A percentile compares a stretch with the other conserved stretches of the same genome.
phyloP scores from a whole-genome alignment of 176 grass and related monocot species.

The Bonia amplexicaulis region DNA sequence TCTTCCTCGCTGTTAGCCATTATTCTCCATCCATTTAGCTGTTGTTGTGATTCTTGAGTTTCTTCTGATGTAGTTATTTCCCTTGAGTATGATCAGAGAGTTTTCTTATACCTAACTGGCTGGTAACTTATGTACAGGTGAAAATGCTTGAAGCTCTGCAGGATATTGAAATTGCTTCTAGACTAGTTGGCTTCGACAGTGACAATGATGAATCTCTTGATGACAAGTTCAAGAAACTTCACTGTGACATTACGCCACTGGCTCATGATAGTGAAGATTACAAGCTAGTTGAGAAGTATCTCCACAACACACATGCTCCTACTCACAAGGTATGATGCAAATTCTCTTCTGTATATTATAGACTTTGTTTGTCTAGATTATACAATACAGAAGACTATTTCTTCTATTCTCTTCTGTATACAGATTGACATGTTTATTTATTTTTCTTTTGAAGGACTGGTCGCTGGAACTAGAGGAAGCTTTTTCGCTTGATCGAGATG shows the following conservation, averaged over 20 bases:
- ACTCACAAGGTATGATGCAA: slow-evolving; percentile 69
- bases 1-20: neutral
- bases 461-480: slow-evolving; percentile 89
- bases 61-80: neutral
- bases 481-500: slow-evolving; percentile 80
- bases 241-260: slow-evolving; percentile 62
- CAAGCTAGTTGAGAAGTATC: slow-evolving; percentile 72
- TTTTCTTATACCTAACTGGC: slow-evolving; percentile 11
- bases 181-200: slow-evolving; percentile 76
- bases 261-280: slow-evolving; percentile 83
- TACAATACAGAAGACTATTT: neutral
- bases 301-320: slow-evolving; percentile 90
- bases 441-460: slow-evolving; percentile 59
- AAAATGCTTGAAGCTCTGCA: slow-evolving; percentile 98
- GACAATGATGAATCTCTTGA: slow-evolving; percentile 82
- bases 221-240: slow-evolving; percentile 81
- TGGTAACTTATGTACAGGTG: slow-evolving; percentile 38
- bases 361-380: neutral
- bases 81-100: slow-evolving; percentile 5
- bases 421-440: neutral
- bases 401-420: neutral
- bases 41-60: neutral
- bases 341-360: slow-evolving; percentile 3
- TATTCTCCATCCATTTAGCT: neutral
- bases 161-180: slow-evolving; percentile 98